phyloP scores from a whole-genome alignment of 768 basidiomycete genomes.

The Lanmaoa rubissima region DNA sequence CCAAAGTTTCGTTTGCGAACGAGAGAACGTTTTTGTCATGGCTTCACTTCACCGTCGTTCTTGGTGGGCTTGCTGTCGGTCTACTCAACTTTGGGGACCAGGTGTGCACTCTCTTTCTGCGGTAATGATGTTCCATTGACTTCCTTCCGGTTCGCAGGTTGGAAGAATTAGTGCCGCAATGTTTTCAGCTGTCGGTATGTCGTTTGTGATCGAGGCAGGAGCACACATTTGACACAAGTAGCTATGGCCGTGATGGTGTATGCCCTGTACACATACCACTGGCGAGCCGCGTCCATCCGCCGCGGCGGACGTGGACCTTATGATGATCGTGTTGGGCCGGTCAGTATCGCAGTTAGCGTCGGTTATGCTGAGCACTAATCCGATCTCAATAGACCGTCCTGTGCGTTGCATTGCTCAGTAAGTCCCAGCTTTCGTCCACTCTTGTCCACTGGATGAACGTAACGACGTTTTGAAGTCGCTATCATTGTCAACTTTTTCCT shows the following conservation, averaged over 20 bases:
- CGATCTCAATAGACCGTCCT: constrained; percentile 61
- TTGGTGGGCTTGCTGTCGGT: constrained; percentile 94
- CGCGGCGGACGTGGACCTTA: constrained; percentile 91
- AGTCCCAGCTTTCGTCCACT: constrained; percentile 13
- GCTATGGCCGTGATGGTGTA: constrained; percentile 98
- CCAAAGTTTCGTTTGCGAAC: constrained; percentile 93
- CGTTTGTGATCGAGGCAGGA: not conserved
- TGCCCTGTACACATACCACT: constrained; percentile 93
- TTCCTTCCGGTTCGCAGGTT: constrained; percentile 46
- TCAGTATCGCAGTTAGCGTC: constrained; percentile 44
- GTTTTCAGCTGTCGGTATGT: constrained; percentile 91
- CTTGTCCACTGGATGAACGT: not conserved
- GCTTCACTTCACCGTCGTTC: constrained; percentile 97
- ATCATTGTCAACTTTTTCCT: constrained; percentile 84
- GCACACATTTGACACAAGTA: constrained; percentile 32
- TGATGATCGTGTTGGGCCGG: constrained; percentile 93
- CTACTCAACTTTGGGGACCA: constrained; percentile 98
- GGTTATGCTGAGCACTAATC: constrained; percentile 10
- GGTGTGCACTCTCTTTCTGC: constrained; percentile 37
- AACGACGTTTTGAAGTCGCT: constrained; percentile 51
- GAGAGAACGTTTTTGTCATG: constrained; percentile 97
- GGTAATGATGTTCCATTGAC: not conserved
- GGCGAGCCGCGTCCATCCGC: constrained; percentile 92
- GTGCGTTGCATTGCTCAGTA: constrained; percentile 79
- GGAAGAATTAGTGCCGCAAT: constrained; percentile 95